phyloP scores from a whole-genome alignment of 2,329 filamentous ascomycete genomes.

The Acrodontium crateriforme region DNA sequence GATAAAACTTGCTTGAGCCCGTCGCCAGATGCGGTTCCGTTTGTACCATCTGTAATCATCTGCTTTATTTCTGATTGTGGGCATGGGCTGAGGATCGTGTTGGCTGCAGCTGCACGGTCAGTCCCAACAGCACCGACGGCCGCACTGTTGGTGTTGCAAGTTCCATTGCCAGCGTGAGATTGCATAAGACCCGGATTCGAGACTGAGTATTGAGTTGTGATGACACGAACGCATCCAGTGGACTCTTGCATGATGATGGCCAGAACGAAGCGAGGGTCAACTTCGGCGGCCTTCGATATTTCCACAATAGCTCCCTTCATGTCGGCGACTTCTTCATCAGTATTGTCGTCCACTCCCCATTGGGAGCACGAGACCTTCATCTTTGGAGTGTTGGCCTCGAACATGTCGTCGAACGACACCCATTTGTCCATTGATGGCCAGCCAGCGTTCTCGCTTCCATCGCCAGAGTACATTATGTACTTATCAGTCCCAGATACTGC shows the following conservation, averaged over 20 bases:
- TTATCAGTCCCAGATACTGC: slow-evolving; percentile 1
- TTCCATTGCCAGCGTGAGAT: slow-evolving; percentile 26
- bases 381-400: slow-evolving; percentile 20
- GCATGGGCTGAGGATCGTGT: slow-evolving; percentile 25
- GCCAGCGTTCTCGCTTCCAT: slow-evolving; percentile 22
- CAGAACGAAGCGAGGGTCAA: slow-evolving; percentile 30
- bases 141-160: slow-evolving; percentile 21
- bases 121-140: slow-evolving; percentile 2
- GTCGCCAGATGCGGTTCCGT: slow-evolving; percentile 28
- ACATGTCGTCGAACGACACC: slow-evolving; percentile 24
- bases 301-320: slow-evolving; percentile 25
- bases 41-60: slow-evolving; percentile 32
- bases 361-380: slow-evolving; percentile 25
- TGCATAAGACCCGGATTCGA: slow-evolving; percentile 34
- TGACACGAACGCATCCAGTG: slow-evolving; percentile 33
- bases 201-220: slow-evolving; percentile 27
- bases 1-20: slow-evolving; percentile 29
- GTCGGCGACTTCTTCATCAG: slow-evolving; percentile 23
- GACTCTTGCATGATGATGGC: slow-evolving; percentile 34
- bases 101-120: too few relatives aligned
- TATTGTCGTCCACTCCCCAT: slow-evolving; percentile 24
- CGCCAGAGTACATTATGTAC: slow-evolving; percentile 20
- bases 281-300: slow-evolving; percentile 16
- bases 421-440: slow-evolving; percentile 25
- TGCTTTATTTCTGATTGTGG: slow-evolving; percentile 23